phyloP scores from a whole-genome alignment of 2,329 filamentous ascomycete species.

The Phaeophleospora eucalypticola region DNA sequence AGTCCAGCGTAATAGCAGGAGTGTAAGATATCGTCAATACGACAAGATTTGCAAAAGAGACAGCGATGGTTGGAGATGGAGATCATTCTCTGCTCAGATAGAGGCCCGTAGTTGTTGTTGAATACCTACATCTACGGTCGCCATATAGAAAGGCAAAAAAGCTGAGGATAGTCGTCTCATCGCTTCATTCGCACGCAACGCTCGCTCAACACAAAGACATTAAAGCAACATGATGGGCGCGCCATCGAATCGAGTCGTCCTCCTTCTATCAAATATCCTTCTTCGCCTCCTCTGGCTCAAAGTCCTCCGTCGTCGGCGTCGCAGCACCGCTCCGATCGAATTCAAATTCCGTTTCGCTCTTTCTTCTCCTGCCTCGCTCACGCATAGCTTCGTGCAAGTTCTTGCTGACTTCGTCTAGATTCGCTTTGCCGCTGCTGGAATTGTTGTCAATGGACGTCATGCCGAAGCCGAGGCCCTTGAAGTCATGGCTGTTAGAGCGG shows the following conservation, averaged over 20 bases:
- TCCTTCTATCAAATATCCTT: slow-evolving; percentile 19
- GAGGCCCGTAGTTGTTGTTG: not conserved
- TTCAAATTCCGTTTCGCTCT: slow-evolving; percentile 26
- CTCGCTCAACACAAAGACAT: no score
- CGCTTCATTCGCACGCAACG: no score
- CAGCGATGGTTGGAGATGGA: no score
- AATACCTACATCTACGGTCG: not conserved
- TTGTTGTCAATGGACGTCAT: slow-evolving; percentile 49
- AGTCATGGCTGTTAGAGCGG: slow-evolving; percentile 51
- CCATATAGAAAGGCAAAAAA: not conserved
- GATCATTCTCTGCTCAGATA: no score
- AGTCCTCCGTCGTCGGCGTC: slow-evolving; percentile 17
- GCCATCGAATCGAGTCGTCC: no score
- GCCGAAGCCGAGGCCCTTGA: slow-evolving; percentile 14
- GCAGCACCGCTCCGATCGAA: slow-evolving; percentile 18
- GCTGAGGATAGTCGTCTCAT: no score
- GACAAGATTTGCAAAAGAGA: no score
- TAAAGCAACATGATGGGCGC: no score
- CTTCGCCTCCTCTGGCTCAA: slow-evolving; percentile 22
- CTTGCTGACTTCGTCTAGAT: slow-evolving; percentile 76
- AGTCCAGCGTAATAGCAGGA: no score
- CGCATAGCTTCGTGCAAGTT: slow-evolving; percentile 83
- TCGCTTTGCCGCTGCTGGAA: slow-evolving; percentile 54
- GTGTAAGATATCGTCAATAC: no score
- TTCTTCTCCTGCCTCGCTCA: slow-evolving; percentile 64